Percentiles rank a stretch among this genome's conserved stretches.
Conservation (phyloP, 2,329 filamentous ascomycete species). For the Cladophialophora psammophila region DNA sequence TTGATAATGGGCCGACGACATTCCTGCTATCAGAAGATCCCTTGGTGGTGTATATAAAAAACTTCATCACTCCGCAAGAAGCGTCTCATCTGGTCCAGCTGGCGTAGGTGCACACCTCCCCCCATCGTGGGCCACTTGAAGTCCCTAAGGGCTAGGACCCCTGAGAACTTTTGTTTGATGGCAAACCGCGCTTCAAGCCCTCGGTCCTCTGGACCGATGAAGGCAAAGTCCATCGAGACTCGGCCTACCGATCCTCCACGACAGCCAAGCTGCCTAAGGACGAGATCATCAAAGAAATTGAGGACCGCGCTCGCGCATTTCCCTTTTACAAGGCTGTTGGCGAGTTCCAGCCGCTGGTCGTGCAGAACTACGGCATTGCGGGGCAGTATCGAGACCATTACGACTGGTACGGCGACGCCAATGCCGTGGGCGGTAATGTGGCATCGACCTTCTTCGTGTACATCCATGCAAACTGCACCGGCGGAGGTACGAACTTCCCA, state of each 20-base stretch:
- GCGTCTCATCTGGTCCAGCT: conserved; percentile 13
- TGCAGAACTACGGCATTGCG: conserved; percentile 13
- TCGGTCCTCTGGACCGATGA: conserved; percentile 6
- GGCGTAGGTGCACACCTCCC: background rate
- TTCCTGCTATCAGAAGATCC: conserved; percentile 9
- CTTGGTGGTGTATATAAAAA: conserved; percentile 5
- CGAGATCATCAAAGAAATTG: background rate
- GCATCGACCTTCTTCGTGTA: conserved; percentile 12
- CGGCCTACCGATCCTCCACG: conserved; percentile 7
- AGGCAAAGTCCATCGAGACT: conserved; percentile 11
- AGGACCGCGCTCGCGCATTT: background rate
- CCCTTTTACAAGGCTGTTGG: conserved; percentile 1
- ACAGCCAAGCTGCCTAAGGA: conserved; percentile 13
- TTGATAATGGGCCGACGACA: conserved; percentile 2
- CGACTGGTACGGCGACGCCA: conserved; percentile 14
- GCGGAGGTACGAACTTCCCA: conserved; percentile 9
- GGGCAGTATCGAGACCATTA: conserved; percentile 13
- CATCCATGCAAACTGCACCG: conserved; percentile 7
- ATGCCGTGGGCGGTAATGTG: conserved; percentile 2
- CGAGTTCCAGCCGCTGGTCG: conserved; percentile 4
- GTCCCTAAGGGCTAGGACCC: background rate
- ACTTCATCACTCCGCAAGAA: conserved; percentile 12
- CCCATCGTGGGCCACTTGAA: background rate
- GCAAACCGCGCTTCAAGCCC: conserved; percentile 4
- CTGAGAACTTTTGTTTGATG: background rate